These are phyloP conservation scores for Tetrahymena borealis DNA, from an alignment of 73 alveolate genomes.

Conservation along the genomic window DNA sequence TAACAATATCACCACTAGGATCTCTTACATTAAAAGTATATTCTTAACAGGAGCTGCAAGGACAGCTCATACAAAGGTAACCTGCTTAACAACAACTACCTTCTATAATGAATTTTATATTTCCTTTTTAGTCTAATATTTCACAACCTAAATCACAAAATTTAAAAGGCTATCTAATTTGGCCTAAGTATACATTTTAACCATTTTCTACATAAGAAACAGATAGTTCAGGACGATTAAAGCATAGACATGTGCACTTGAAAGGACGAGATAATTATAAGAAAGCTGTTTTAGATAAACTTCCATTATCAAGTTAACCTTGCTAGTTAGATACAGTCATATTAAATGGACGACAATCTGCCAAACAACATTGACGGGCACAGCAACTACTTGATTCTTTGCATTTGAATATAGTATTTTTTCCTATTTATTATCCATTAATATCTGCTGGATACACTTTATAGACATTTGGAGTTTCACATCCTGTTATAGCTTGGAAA, in stretches of 20 bases:
- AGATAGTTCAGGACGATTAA: conserved; percentile 23
- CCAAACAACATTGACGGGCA: conserved; percentile 12
- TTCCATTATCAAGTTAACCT: not conserved
- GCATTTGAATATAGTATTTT: conserved; percentile 15
- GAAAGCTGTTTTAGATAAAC: not conserved
- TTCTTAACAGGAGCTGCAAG: conserved; percentile 5
- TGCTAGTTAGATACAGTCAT: conserved; percentile 15
- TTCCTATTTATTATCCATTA: not conserved
- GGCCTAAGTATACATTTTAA: not conserved
- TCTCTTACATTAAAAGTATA: not conserved
- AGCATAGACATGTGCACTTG: conserved; percentile 27
- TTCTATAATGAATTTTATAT: not conserved
- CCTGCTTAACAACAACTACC: conserved; percentile 20
- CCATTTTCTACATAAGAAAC: not conserved
- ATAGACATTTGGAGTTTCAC: conserved; percentile 26
- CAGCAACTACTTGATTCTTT: conserved; percentile 15
- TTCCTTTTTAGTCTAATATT: not conserved
- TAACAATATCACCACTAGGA: conserved; percentile 3
- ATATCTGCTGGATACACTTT: conserved; percentile 16
- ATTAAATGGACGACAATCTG: conserved; percentile 11
- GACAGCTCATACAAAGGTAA: conserved; percentile 4
- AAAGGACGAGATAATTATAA: conserved; percentile 5
- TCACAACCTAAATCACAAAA: conserved; percentile 16
- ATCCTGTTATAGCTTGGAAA: not conserved
- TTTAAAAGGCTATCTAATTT: conserved; percentile 10